Evolutionary conservation across 2,329 filamentous ascomycete genomes (phyloP), one percentile per base, ranked within the genome.

Genomic region (Gaeumannomyces tritici): DNA sequence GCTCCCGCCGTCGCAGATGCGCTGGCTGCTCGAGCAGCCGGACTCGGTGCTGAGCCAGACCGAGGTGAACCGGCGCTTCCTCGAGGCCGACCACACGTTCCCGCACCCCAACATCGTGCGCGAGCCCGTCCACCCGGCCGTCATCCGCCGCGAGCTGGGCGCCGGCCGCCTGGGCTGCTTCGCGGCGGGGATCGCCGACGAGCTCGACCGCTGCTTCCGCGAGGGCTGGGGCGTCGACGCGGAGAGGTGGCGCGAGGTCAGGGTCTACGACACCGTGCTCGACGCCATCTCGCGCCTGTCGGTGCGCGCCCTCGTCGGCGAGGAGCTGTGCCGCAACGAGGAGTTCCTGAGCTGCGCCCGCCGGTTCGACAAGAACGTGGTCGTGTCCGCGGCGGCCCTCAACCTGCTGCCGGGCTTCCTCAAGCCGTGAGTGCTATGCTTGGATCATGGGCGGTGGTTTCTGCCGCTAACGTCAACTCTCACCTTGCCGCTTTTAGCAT

Each of bases 81-180:
- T 75, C n/a, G 67, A 73, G 66, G 65, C 70, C 27, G 69, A 73
- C 33, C 69, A 73, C 61, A 71, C 71, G 42, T 73, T 73, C 42
- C 66, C 73, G 28, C 70, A 73, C 35, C 67, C 68, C 21, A 71
- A 69, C 58, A 65, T 70, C 57, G 67, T 72, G 55, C 65, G 67
- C n/a, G 65, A 68, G 58, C 71, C 72, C 2, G 68, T 73, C 6
- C 71, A 74, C 42, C 69, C 69, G 1, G 69, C 72, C 11, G 64
- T 73, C 55, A 71, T 73, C 65, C 69, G 67, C 57, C 69, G 71
- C 42, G 69, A 72, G 63, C 69, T 75, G 27, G n/a, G n/a, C n/a
- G 73, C 72, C 1, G 69, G 69, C 63, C 67, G 69, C 64, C 63
- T 73, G 55, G 64, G 65, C 47, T 63, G 62, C 51, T 73, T 73